A percentile compares a stretch with the other conserved stretches of the same genome.
Conservation (phyloP, 2,329 filamentous ascomycete species). For the Ustulina deusta region DNA sequence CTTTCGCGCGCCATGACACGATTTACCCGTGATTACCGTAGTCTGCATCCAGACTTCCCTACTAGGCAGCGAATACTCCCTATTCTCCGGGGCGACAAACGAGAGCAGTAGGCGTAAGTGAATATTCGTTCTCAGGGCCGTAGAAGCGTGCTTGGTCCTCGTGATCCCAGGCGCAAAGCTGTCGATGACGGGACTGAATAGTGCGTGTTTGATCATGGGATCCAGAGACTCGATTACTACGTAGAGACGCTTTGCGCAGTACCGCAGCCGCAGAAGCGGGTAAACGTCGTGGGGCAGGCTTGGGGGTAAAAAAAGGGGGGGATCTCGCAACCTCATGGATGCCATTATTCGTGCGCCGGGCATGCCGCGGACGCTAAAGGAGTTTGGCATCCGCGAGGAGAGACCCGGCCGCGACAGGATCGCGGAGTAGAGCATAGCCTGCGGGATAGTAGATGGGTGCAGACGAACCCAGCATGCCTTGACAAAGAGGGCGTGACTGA, state of each 20-base stretch:
- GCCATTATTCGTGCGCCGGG: slow-evolving; percentile 63
- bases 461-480: slow-evolving; percentile 63
- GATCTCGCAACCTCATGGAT: slow-evolving; percentile 66
- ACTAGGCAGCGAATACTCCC: slow-evolving; percentile 54
- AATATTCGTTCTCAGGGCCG: slow-evolving; percentile 47
- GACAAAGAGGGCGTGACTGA: slow-evolving; percentile 63
- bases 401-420: slow-evolving; percentile 56
- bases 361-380: slow-evolving; percentile 65
- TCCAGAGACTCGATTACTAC: slow-evolving; percentile 51
- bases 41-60: slow-evolving; percentile 54
- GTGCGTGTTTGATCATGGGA: slow-evolving; percentile 69
- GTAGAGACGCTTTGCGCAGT: slow-evolving; percentile 48
- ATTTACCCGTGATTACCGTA: slow-evolving; percentile 48
- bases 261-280: slow-evolving; percentile 48
- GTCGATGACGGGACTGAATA: slow-evolving; percentile 61
- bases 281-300: slow-evolving; percentile 48
- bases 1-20: slow-evolving; percentile 43
- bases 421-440: slow-evolving; percentile 62
- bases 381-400: slow-evolving; percentile 63
- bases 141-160: slow-evolving; percentile 60
- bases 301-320: slow-evolving; percentile 38
- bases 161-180: slow-evolving; percentile 69
- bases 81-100: slow-evolving; percentile 49
- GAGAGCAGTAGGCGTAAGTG: slow-evolving; percentile 43
- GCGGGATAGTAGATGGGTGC: slow-evolving; percentile 60